Base-by-base conservation (phyloP, 202 grass and related monocot genomes). In the Elaeis oleifera region DNA sequence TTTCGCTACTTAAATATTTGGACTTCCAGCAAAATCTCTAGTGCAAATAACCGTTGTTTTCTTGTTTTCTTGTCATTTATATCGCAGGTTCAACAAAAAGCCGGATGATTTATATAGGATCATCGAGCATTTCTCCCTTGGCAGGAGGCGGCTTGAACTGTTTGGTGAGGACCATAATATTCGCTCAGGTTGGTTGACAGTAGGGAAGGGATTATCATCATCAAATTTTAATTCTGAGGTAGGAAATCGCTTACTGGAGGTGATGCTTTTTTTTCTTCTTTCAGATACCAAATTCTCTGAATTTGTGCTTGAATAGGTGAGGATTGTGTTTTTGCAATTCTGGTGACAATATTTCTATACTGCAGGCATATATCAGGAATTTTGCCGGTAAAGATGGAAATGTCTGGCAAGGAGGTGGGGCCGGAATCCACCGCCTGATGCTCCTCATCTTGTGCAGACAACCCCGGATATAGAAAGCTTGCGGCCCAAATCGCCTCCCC, bases 151-250 rank as follows among this genome's bases (percentile, higher is more conserved):
- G n/a, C 81, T 97, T 67, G 87, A 97, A 51, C 83, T 97, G 54
- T 97, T 97, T 69, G 92, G 92, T n/a, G 91, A 91, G 75, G 92
- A 91, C 65, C 87, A 91, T 74, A 97, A 97, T 19, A 97, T 97
- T 23, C 84, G 87, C 0, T 79, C 87, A 0, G 87, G 87, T 24
- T 97, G 92, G 92, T 77, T 97, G 52, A 97, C 87, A 18, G 78
- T 97, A 28, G 92, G 92, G 16, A 97, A 86, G 70, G 85, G 76
- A 65, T 70, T 97, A 54, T 97, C 92, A 0, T 97, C 86, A 48
- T 91, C 92, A 62, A 97, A 97, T 74, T 91, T 86, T 61, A 89
- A 86, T 68, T 80, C 85, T 70, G 92, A 97, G 92, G 92, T 89
- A 86, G 49, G 61, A 17, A 15, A 64, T 55, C 23, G 36, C 36